A percentile compares a stretch with the other conserved stretches of the same genome.
Evolutionary conservation across 768 basidiomycete species (phyloP).

Genomic region (Sarcodon sp.): DNA sequence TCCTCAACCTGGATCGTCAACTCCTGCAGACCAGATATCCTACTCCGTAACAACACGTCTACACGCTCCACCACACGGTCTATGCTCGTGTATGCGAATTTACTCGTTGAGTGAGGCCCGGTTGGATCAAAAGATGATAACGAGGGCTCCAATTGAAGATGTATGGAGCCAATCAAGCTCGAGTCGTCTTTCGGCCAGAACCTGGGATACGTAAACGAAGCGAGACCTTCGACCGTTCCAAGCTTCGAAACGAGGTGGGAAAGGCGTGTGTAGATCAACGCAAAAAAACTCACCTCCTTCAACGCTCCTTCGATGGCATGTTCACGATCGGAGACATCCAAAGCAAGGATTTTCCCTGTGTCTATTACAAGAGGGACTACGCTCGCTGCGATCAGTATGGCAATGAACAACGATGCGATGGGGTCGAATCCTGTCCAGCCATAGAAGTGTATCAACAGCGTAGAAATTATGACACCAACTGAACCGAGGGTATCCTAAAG

Average conservation of each 20-base stretch:
- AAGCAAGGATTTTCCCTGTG: slow-evolving; percentile 74
- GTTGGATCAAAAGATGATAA: slow-evolving; percentile 41
- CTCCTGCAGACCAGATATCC: slow-evolving; percentile 77
- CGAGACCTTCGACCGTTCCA: slow-evolving; percentile 61
- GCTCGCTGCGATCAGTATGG: slow-evolving; percentile 86
- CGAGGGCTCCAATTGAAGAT: slow-evolving; percentile 71
- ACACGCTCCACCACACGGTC: slow-evolving; percentile 72
- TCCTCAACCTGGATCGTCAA: slow-evolving; percentile 79
- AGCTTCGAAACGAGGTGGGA: slow-evolving; percentile 32
- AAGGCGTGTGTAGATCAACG: neutral
- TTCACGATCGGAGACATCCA: slow-evolving; percentile 69
- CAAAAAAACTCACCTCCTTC: slow-evolving; percentile 35
- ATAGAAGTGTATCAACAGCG: slow-evolving; percentile 87
- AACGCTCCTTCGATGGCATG: slow-evolving; percentile 43
- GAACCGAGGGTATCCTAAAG: slow-evolving; percentile 86
- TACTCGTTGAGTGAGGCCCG: slow-evolving; percentile 33
- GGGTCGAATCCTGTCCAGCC: slow-evolving; percentile 99
- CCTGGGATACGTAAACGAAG: slow-evolving; percentile 65
- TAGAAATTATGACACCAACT: slow-evolving; percentile 96
- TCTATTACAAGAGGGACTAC: slow-evolving; percentile 93
- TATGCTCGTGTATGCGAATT: slow-evolving; percentile 41
- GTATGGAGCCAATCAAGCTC: slow-evolving; percentile 81
- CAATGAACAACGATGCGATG: slow-evolving; percentile 94
- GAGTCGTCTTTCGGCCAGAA: slow-evolving; percentile 96
- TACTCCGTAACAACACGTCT: slow-evolving; percentile 52